These are phyloP conservation scores for Aspergillus sp. DNA, from an alignment of 2,329 filamentous ascomycete species.

Conservation along the genomic window DNA sequence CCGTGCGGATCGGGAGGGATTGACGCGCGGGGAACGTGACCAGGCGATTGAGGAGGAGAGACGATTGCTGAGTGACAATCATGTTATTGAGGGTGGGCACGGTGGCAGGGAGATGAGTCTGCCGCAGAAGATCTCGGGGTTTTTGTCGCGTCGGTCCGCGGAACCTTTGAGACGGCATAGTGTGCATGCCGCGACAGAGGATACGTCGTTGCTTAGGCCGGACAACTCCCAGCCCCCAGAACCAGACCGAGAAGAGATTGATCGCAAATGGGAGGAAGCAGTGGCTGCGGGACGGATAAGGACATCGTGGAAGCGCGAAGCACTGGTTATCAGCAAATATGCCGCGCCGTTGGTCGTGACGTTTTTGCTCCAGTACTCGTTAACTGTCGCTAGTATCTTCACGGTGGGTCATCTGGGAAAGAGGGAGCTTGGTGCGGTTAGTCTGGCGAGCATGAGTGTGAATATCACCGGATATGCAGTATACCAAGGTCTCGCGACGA, in stretches of 20 bases:
- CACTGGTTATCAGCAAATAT: constrained; percentile 69
- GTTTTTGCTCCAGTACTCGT: constrained; percentile 73
- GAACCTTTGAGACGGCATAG: background rate
- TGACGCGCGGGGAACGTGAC: constrained; percentile 49
- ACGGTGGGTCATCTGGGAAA: constrained; percentile 70
- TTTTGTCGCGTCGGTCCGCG: constrained; percentile 9
- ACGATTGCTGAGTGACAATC: constrained; percentile 53
- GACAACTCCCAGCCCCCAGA: constrained; percentile 41
- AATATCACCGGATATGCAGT: constrained; percentile 70
- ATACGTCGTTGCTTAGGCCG: constrained; percentile 42
- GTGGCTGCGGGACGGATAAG: constrained; percentile 73
- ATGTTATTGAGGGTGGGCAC: constrained; percentile 50
- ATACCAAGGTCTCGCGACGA: constrained; percentile 80
- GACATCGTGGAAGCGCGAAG: constrained; percentile 86
- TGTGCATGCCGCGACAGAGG: constrained; percentile 33
- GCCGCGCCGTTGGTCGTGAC: constrained; percentile 65
- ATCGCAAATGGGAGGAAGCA: constrained; percentile 77
- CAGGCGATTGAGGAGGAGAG: constrained; percentile 51
- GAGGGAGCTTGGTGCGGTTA: constrained; percentile 60
- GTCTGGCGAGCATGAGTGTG: constrained; percentile 68
- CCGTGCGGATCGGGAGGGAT: constrained; percentile 34
- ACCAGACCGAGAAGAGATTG: constrained; percentile 52
- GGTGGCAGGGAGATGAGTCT: constrained; percentile 14
- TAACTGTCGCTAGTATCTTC: constrained; percentile 76
- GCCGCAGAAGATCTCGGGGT: constrained; percentile 19